A percentile compares a stretch with the other conserved stretches of the same genome.
Evolutionary conservation across 2,329 filamentous ascomycete species (phyloP).

Genomic region (Fusarium chuoi): DNA sequence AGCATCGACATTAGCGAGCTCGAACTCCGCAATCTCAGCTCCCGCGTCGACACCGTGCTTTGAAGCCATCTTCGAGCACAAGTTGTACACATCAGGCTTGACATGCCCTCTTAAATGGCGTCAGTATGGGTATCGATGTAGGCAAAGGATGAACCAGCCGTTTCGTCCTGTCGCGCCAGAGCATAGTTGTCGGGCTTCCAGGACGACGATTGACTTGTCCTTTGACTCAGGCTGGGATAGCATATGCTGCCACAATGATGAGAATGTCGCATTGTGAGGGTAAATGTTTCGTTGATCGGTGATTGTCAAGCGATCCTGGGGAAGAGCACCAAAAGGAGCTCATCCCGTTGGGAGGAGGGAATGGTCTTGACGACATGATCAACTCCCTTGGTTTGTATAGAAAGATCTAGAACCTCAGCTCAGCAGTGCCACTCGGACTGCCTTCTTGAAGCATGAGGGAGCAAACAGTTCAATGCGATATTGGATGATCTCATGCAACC

Average conservation of each 20-base stretch:
- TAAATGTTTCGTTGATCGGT: conserved; percentile 29
- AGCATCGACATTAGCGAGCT: conserved; percentile 19
- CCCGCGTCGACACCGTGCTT: conserved; percentile 30
- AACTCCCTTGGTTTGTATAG: rapidly evolving
- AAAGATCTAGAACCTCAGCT: neutral
- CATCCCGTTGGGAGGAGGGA: conserved; percentile 14
- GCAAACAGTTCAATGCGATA: neutral
- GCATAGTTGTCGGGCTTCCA: conserved; percentile 51
- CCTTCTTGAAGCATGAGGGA: neutral
- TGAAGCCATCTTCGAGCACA: neutral
- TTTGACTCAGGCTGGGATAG: conserved; percentile 32
- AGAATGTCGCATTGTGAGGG: conserved; percentile 55
- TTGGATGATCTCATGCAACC: neutral
- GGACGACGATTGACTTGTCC: conserved; percentile 42
- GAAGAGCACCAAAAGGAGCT: conserved; percentile 21
- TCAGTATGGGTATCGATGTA: rapidly evolving
- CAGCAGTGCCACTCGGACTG: neutral
- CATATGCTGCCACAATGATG: conserved; percentile 58
- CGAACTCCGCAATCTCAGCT: conserved; percentile 35
- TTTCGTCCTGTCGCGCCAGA: conserved; percentile 53
- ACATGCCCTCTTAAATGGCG: conserved; percentile 14
- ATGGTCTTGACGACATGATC: neutral
- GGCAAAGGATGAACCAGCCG: conserved; percentile 21
- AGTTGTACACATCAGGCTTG: conserved; percentile 33
- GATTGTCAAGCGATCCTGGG: neutral